Evolutionary conservation across 2,329 filamentous ascomycete species (phyloP).

Genomic region (Sarocladium brachiariae): DNA sequence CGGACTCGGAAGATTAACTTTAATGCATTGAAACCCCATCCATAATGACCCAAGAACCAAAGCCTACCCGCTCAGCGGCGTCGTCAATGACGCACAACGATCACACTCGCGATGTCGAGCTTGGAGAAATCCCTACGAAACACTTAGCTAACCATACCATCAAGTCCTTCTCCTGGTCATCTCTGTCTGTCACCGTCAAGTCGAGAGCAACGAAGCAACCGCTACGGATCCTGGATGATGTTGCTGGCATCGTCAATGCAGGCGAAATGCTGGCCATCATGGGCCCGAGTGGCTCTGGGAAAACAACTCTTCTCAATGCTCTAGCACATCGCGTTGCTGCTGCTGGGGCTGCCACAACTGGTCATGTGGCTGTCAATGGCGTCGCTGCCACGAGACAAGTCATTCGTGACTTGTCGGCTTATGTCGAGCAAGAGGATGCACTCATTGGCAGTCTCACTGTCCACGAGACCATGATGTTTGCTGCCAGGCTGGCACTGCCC

Average conservation of each 20-base stretch:
- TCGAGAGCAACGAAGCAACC: conserved; percentile 39
- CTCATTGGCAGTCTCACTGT: conserved; percentile 77
- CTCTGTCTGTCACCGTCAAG: conserved; percentile 62
- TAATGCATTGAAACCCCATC: too few relatives aligned
- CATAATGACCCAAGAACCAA: not conserved
- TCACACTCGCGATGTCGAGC: conserved; percentile 8
- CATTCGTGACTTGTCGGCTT: conserved; percentile 63
- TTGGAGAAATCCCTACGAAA: not conserved
- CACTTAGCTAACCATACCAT: conserved; percentile 57
- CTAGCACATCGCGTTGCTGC: conserved; percentile 56
- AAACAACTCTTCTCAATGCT: conserved; percentile 78
- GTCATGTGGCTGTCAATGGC: conserved; percentile 57
- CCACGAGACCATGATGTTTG: conserved; percentile 71
- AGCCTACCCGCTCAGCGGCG: not conserved
- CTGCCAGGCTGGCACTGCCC: conserved; percentile 54
- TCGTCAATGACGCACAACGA: not conserved
- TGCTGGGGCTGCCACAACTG: conserved; percentile 34
- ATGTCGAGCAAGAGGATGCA: conserved; percentile 85
- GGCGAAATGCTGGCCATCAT: conserved; percentile 74
- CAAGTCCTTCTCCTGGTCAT: conserved; percentile 57
- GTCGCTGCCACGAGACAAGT: conserved; percentile 31
- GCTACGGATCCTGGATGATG: conserved; percentile 14
- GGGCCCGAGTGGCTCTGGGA: conserved; percentile 69
- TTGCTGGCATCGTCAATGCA: conserved; percentile 19
- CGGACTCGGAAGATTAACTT: too few relatives aligned